These are phyloP conservation scores for Puccinellia tenuiflora DNA, from an alignment of 176 grass and related monocot genomes.

Conservation along the genomic window DNA sequence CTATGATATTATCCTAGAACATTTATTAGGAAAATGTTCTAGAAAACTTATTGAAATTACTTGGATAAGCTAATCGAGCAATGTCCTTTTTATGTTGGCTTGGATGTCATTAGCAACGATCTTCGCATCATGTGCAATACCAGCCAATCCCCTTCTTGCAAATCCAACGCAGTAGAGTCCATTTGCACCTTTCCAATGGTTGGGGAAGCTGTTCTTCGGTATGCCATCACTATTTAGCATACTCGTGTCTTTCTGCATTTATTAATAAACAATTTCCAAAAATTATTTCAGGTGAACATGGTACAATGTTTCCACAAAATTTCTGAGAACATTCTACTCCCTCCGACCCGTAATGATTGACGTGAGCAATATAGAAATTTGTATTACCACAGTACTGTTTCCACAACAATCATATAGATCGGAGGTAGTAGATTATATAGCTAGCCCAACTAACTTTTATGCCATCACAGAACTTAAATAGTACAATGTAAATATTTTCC, in stretches of 20 bases:
- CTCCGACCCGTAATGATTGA: too few relatives aligned
- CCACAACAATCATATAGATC: too few relatives aligned
- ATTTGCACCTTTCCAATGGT: conserved; percentile 64
- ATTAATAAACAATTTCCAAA: neutral
- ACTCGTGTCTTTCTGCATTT: conserved; percentile 26
- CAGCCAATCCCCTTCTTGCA: conserved; percentile 40
- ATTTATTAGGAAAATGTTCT: neutral
- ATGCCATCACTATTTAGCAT: conserved; percentile 41
- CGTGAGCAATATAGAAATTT: too few relatives aligned
- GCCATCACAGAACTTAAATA: neutral
- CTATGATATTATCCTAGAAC: neutral
- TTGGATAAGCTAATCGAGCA: neutral
- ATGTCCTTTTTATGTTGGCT: neutral
- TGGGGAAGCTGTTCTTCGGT: conserved; percentile 37
- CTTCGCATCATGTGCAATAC: conserved; percentile 41
- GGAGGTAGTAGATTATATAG: too few relatives aligned
- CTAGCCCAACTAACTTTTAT: neutral
- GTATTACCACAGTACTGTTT: too few relatives aligned
- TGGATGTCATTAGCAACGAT: conserved; percentile 53
- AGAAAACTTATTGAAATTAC: neutral
- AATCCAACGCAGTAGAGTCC: conserved; percentile 58
- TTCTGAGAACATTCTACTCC: neutral
- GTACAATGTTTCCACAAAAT: neutral
- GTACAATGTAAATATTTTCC: neutral
- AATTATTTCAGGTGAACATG: neutral